Evolutionary conservation across 78 protist species (phyloP), one percentile per base, ranked within the genome.

Genomic region (Trichosphaerium sp.): DNA sequence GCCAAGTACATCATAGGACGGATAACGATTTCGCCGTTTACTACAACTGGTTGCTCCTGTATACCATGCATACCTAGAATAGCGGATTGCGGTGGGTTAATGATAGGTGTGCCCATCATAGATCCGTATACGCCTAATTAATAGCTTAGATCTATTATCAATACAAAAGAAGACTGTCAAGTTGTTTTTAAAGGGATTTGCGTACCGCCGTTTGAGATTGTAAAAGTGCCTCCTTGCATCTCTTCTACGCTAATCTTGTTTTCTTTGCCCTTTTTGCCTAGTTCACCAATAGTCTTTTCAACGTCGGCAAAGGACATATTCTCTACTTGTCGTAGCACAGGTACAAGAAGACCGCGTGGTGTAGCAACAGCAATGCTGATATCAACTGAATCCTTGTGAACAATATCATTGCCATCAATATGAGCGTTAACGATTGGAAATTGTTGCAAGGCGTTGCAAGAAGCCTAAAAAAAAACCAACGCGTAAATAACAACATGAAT

Each of bases 191-290:
- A n/a, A n/a, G n/a, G n/a, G n/a, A n/a, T n/a, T n/a, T n/a, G n/a
- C n/a, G n/a, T n/a, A 15, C 98, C 97, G 8, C 99, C 99, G 85
- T 96, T 96, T 25, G 96, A 88, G 77, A 96, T 88, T 52, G 97
- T 91, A 88, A 93, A 96, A 32, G 99, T 93, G 31, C 97, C 97
- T 47, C 99, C 99, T 14, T 74, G 65, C 94, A 92, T 93, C 56
- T 96, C 99, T 54, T 88, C 96, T 25, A 95, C 61, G 48, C 95
- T 80, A 15, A 92, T 35, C 32, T 57, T 56, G n/a, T 74, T 73
- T 59, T 65, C 68, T 60, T 85, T 76, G n/a, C 94, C 97, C 83
- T 77, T 76, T 35, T 37, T 34, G 43, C 85, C 87, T 29, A 79
- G 63, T 3, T 31, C 56, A 18, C 78, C 94, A 62, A 95, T 77